Conservation (phyloP, 441 rosid species). For the Daphne laureola region DNA sequence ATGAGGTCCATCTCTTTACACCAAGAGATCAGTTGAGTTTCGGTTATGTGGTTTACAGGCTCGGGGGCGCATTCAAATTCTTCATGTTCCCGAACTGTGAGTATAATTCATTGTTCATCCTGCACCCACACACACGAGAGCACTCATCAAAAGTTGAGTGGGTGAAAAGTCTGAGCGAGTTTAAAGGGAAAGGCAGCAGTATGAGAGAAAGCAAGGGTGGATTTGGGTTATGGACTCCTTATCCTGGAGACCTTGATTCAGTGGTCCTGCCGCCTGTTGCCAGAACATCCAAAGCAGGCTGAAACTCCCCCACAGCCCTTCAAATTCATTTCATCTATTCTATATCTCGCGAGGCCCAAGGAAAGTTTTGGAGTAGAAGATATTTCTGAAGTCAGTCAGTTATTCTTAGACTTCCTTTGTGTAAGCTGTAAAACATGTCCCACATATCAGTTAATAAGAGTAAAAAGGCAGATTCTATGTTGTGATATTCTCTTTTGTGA, state of each 20-base stretch:
- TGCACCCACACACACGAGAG: conserved; percentile 87
- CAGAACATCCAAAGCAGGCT: conserved; percentile 93
- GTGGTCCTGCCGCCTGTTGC: conserved; percentile 60
- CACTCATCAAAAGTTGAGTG: conserved; percentile 95
- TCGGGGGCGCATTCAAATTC: conserved; percentile 57
- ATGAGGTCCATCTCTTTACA: conserved; percentile 83
- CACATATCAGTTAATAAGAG: no score
- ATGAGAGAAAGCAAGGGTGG: conserved; percentile 91
- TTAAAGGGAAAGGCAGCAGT: conserved; percentile 66
- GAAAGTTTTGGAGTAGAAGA: no score
- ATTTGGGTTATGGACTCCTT: conserved; percentile 92
- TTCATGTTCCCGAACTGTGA: conserved; percentile 93
- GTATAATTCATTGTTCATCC: conserved; percentile 72
- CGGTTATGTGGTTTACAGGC: conserved; percentile 74
- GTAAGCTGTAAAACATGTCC: no score
- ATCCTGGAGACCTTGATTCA: conserved; percentile 69
- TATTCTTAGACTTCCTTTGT: no score
- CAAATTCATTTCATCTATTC: no score
- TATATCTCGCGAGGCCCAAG: no score
- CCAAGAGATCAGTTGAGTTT: conserved; percentile 97
- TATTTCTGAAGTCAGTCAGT: no score
- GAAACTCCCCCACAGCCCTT: conserved; percentile 10
- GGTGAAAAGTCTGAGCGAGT: conserved; percentile 70
- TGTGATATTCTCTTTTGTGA: no score
- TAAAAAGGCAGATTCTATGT: no score